Evolutionary conservation across 345 rosid genomes (phyloP).

Genomic region (Moricandia arvensis): DNA sequence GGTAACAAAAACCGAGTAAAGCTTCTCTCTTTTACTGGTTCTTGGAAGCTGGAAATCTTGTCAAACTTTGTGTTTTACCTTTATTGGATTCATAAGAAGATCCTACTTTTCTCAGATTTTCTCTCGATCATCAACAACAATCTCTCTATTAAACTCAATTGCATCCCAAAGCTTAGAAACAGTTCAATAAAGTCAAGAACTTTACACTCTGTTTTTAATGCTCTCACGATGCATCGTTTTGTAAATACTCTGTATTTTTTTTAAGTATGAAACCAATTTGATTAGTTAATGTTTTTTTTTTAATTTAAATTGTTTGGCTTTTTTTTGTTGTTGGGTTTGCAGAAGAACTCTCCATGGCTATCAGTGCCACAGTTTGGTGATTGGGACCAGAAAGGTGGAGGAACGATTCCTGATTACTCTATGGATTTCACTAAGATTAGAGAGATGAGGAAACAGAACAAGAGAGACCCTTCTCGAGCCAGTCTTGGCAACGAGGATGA

Average conservation of each 20-base stretch:
- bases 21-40: slow-evolving; percentile 4
- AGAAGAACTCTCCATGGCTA: slow-evolving; percentile 84
- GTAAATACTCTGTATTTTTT: slow-evolving; percentile 20
- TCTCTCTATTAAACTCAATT: neutral
- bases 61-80: neutral
- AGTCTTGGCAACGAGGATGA: slow-evolving; percentile 95
- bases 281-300: neutral
- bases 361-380: slow-evolving; percentile 98
- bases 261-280: neutral
- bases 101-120: slow-evolving; percentile 11
- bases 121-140: neutral
- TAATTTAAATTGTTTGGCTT: neutral
- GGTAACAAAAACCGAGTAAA: neutral
- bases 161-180: neutral
- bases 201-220: neutral
- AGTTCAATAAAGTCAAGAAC: slow-evolving; percentile 13
- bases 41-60: neutral
- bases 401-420: slow-evolving; percentile 79
- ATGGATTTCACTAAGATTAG: slow-evolving; percentile 92
- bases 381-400: slow-evolving; percentile 95
- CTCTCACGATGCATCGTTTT: slow-evolving; percentile 29
- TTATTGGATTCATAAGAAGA: slow-evolving; percentile 18
- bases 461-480: slow-evolving; percentile 85
- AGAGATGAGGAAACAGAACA: slow-evolving; percentile 96
- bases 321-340: slow-evolving; percentile 1